phyloP scores from a whole-genome alignment of 805 yeast genomes.

The Spathaspora passalidarum region DNA sequence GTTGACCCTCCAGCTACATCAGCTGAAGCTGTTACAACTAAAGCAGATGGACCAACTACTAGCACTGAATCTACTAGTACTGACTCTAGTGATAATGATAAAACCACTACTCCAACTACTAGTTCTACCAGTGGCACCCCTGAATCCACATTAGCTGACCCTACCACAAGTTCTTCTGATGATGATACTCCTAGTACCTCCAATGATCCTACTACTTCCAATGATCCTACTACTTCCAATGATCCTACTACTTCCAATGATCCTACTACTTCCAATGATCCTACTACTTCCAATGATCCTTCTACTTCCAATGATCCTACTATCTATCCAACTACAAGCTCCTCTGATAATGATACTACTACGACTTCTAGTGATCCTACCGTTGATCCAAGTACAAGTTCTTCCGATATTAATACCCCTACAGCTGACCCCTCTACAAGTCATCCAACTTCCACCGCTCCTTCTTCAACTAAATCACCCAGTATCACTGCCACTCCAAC shows the following conservation, averaged over 20 bases:
- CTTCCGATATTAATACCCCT: constrained; percentile 5
- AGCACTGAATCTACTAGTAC: no score
- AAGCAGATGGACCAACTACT: constrained; percentile 7
- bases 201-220: constrained; percentile 12
- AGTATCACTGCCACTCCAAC: constrained; percentile 5
- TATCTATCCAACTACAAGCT: constrained; percentile 9
- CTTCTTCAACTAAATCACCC: no score
- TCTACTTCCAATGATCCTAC: no score
- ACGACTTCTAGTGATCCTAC: constrained; percentile 1
- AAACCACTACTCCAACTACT: constrained; percentile 6
- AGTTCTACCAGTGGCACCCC: neutral
- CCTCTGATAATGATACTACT: constrained; percentile 7
- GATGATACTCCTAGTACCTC: neutral
- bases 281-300: no score
- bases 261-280: no score
- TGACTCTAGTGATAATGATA: constrained; percentile 9
- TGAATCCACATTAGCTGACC: neutral
- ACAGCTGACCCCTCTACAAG: constrained; percentile 1
- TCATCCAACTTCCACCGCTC: no score
- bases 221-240: constrained; percentile 10
- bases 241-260: constrained; percentile 5
- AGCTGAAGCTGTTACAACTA: constrained; percentile 10
- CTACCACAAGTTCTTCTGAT: constrained; percentile 13
- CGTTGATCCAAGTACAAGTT: constrained; percentile 13
- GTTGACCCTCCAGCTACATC: constrained; percentile 28